Conservation (phyloP, 495 filamentous ascomycete genomes). For the Cryomyces antarcticus region DNA sequence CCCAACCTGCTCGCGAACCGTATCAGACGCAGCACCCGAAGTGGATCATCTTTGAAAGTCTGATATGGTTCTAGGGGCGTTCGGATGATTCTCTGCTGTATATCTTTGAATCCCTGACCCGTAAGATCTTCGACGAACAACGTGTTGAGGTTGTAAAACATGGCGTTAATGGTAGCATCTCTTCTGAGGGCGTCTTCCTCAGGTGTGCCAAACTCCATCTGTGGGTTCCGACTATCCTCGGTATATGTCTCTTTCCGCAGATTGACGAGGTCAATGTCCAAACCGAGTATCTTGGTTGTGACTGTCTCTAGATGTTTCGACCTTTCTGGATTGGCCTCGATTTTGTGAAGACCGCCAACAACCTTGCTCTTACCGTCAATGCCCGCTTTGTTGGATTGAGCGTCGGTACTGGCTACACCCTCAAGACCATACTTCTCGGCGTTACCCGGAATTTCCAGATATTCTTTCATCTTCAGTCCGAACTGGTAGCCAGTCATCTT, state of each 20-base stretch:
- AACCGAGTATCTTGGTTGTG: conserved; percentile 63
- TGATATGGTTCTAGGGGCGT: conserved; percentile 78
- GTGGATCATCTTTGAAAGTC: conserved; percentile 87
- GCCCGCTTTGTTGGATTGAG: conserved; percentile 7
- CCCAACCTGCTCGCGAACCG: conserved; percentile 72
- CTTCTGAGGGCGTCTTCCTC: conserved; percentile 75
- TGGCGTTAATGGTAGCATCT: conserved; percentile 85
- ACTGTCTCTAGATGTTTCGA: conserved; percentile 94
- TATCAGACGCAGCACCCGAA: conserved; percentile 74
- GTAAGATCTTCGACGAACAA: conserved; percentile 68
- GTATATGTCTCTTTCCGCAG: conserved; percentile 79
- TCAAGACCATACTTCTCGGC: conserved; percentile 19
- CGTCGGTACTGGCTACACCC: conserved; percentile 8
- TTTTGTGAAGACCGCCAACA: conserved; percentile 21
- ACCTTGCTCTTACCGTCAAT: conserved; percentile 11
- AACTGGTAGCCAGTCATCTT: conserved; percentile 84
- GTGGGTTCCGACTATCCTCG: conserved; percentile 67
- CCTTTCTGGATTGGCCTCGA: conserved; percentile 73
- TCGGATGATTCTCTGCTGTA: conserved; percentile 49
- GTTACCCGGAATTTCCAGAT: conserved; percentile 22
- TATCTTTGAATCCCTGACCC: conserved; percentile 48
- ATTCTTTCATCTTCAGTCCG: conserved; percentile 41
- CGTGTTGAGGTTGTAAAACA: conserved; percentile 85
- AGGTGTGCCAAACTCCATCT: conserved; percentile 85
- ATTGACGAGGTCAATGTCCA: conserved; percentile 90